Conservation (phyloP, 176 grass and related monocot genomes). For the Microstegium vimineum region DNA sequence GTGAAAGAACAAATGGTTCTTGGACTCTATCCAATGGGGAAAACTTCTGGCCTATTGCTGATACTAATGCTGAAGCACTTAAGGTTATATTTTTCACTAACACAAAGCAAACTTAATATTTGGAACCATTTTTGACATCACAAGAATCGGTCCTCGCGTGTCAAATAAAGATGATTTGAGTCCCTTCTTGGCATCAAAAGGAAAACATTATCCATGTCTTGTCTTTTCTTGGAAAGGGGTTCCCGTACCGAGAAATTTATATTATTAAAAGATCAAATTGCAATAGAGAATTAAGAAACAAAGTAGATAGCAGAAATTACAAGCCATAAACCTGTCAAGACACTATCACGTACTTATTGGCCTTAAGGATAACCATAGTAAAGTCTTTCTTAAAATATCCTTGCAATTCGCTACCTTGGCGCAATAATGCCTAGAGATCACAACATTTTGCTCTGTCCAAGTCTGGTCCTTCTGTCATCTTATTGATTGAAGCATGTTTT, state of each 20-base stretch:
- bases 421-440: background rate
- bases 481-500: no score
- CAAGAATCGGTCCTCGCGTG: background rate
- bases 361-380: background rate
- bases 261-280: background rate
- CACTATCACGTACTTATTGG: background rate
- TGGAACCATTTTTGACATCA: background rate
- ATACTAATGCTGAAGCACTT: conserved; percentile 32
- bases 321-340: background rate
- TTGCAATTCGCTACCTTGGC: background rate
- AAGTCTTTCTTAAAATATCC: background rate
- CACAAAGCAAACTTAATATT: background rate
- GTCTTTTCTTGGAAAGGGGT: background rate
- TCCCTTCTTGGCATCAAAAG: background rate
- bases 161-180: background rate
- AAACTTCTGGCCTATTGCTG: conserved; percentile 29
- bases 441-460: background rate
- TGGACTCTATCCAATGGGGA: conserved; percentile 38
- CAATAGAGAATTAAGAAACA: background rate
- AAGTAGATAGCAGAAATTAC: background rate
- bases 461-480: no score
- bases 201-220: background rate
- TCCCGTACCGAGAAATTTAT: background rate
- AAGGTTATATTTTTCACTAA: conserved; percentile 18
- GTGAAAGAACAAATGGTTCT: conserved; percentile 28